phyloP scores from a whole-genome alignment of 306 rosid genomes.

The Acacia confusa region DNA sequence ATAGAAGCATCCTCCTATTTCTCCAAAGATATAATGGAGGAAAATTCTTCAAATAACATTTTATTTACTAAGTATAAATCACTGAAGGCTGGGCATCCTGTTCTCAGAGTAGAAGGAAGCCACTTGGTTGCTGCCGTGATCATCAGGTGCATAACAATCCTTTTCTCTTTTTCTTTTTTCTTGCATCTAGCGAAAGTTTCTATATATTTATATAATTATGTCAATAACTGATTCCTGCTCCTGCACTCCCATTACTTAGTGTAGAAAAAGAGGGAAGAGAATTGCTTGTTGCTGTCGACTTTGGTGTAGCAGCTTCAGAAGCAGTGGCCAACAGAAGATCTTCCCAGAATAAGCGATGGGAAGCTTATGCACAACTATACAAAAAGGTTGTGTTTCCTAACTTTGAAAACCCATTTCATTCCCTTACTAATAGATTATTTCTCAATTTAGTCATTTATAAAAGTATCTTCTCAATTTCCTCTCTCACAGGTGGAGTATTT shows the following conservation, averaged over 20 bases:
- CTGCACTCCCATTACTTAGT: slow-evolving; percentile 47
- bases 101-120: slow-evolving; percentile 95
- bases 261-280: slow-evolving; percentile 81
- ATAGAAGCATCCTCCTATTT: slow-evolving; percentile 57
- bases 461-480: neutral
- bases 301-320: slow-evolving; percentile 81
- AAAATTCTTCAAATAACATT: slow-evolving; percentile 48
- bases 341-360: slow-evolving; percentile 84
- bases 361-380: slow-evolving; percentile 77
- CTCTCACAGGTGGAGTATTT: neutral
- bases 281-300: slow-evolving; percentile 89
- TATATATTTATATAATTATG: slow-evolving; percentile 8
- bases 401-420: neutral
- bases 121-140: slow-evolving; percentile 91
- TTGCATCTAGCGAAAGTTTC: slow-evolving; percentile 9
- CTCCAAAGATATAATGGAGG: slow-evolving; percentile 60
- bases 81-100: slow-evolving; percentile 88
- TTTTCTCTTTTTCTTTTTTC: neutral
- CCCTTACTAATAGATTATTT: neutral
- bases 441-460: neutral
- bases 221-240: slow-evolving; percentile 1
- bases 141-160: slow-evolving; percentile 49
- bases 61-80: slow-evolving; percentile 58
- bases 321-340: slow-evolving; percentile 91
- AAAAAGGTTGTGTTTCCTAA: slow-evolving; percentile 65